Conservation (phyloP, 2,329 filamentous ascomycete genomes). For the Aspergillus sp. region DNA sequence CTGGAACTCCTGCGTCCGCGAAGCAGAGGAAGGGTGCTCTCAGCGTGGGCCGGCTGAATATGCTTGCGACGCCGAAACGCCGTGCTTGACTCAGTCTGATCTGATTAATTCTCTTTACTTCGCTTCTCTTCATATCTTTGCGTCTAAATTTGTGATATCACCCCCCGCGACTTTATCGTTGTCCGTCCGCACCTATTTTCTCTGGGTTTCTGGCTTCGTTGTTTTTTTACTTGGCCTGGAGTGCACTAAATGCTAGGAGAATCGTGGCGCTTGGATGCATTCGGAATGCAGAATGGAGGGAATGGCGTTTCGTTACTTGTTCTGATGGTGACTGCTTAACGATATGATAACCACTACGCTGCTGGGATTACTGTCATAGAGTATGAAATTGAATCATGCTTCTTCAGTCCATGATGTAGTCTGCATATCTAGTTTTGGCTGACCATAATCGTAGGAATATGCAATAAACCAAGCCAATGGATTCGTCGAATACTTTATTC, state of each 20-base stretch:
- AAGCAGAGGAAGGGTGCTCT: slow-evolving; percentile 24
- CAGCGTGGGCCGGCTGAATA: slow-evolving; percentile 39
- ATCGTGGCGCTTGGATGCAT: slow-evolving; percentile 11
- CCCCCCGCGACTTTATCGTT: slow-evolving; percentile 5
- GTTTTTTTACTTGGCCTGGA: background rate
- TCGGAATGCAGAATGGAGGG: slow-evolving; percentile 8
- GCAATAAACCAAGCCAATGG: too few relatives aligned
- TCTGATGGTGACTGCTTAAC: background rate
- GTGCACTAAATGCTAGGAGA: background rate
- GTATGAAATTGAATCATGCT: background rate
- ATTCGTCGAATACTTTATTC: too few relatives aligned
- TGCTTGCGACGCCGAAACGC: slow-evolving; percentile 39
- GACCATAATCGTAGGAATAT: too few relatives aligned
- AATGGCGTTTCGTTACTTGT: slow-evolving; percentile 5
- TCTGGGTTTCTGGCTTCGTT: slow-evolving; percentile 1
- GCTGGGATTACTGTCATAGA: background rate
- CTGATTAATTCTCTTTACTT: slow-evolving; percentile 1
- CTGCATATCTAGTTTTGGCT: too few relatives aligned
- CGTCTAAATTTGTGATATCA: slow-evolving; percentile 1
- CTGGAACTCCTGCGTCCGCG: slow-evolving; percentile 21
- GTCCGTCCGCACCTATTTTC: slow-evolving; percentile 6
- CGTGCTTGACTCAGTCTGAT: slow-evolving; percentile 23
- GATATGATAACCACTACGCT: background rate
- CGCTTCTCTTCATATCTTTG: background rate
- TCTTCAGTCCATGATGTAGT: too few relatives aligned